phyloP scores from a whole-genome alignment of 2,329 filamentous ascomycete species.

The Aspergillus glaucus region DNA sequence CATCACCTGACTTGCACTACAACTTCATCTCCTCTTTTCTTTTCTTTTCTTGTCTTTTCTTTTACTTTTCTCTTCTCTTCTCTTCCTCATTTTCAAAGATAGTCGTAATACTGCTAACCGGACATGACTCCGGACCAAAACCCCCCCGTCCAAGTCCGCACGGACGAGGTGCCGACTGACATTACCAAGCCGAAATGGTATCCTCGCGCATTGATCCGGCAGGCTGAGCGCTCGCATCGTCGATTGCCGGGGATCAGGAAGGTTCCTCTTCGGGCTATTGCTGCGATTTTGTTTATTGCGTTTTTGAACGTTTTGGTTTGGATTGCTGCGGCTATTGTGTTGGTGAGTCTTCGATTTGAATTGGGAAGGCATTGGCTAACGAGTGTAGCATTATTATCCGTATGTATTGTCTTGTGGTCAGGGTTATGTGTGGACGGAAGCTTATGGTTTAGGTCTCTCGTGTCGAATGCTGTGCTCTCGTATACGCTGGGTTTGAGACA shows the following conservation, averaged over 20 bases:
- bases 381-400: constrained; percentile 30
- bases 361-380: constrained; percentile 6
- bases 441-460: constrained; percentile 47
- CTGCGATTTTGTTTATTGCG: constrained; percentile 50
- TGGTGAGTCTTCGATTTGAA: constrained; percentile 36
- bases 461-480: constrained; percentile 74
- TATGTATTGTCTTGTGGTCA: constrained; percentile 7
- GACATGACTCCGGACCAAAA: neutral
- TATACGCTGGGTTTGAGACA: constrained; percentile 88
- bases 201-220: constrained; percentile 25
- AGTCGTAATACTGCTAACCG: neutral
- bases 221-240: constrained; percentile 43
- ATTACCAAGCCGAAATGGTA: constrained; percentile 21
- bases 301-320: constrained; percentile 53
- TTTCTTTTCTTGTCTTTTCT: neutral
- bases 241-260: constrained; percentile 50
- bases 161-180: neutral
- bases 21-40: neutral
- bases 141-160: neutral
- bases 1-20: neutral
- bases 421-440: constrained; percentile 2
- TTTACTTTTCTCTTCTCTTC: neutral
- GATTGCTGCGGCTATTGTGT: constrained; percentile 52
- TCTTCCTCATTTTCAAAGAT: neutral
- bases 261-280: constrained; percentile 52